Conservation (phyloP, 2,329 filamentous ascomycete species). For the Cadophora gregata region DNA sequence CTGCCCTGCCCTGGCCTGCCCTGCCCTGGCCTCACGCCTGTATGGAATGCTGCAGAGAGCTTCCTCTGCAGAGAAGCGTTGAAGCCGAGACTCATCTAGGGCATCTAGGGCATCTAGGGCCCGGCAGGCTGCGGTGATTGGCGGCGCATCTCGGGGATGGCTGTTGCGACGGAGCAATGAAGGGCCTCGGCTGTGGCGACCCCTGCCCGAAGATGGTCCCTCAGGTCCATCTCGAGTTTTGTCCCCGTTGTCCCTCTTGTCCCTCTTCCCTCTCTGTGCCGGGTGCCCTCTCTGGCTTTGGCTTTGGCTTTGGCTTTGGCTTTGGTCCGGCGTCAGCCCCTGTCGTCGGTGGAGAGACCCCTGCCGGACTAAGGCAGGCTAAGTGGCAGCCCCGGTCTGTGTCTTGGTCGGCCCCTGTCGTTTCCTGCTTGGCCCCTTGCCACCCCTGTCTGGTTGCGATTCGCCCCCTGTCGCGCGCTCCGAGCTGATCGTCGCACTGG, state of each 20-base stretch:
- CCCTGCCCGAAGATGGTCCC: too few species aligned
- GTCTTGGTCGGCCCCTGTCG: not conserved
- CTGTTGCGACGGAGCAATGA: not conserved
- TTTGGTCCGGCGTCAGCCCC: too few species aligned
- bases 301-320: too few species aligned
- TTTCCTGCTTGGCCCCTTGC: not conserved
- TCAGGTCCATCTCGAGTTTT: too few species aligned
- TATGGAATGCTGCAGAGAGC: constrained; percentile 43
- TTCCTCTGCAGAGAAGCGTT: constrained; percentile 35
- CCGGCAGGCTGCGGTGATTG: constrained; percentile 3
- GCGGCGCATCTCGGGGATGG: constrained; percentile 16
- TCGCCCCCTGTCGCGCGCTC: constrained; percentile 4
- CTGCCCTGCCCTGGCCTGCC: constrained; percentile 1
- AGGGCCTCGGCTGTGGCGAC: constrained; percentile 15
- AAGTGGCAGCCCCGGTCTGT: constrained; percentile 1
- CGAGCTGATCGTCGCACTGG: constrained; percentile 3
- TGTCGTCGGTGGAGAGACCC: constrained; percentile 8
- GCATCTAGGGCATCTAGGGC: too few species aligned
- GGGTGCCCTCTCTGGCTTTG: too few species aligned
- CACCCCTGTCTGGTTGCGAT: not conserved
- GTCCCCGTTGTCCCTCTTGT: too few species aligned
- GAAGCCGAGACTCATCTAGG: constrained; percentile 10
- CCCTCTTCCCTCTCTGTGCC: too few species aligned
- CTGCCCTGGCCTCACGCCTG: constrained; percentile 27
- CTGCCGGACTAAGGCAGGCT: not conserved